Evolutionary conservation across 495 filamentous ascomycete genomes (phyloP).

Genomic region (Xanthoparmelia taractica): DNA sequence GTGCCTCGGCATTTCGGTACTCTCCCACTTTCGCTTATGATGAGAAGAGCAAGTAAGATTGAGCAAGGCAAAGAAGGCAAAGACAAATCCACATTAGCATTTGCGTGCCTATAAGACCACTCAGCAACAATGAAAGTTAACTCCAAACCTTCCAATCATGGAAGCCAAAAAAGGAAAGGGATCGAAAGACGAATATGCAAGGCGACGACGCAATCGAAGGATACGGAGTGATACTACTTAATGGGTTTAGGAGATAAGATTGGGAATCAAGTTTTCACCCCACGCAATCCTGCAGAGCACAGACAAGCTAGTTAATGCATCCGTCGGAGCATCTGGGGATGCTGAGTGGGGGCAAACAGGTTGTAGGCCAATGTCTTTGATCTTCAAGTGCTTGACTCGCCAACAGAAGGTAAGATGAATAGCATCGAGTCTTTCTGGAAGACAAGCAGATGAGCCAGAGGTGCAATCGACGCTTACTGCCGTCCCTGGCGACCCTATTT

Average conservation of each 20-base stretch:
- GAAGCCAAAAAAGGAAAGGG: neutral
- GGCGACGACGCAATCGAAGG: neutral
- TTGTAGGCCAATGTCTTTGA: too few species aligned
- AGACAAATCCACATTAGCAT: too few species aligned
- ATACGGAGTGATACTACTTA: neutral
- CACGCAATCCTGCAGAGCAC: neutral
- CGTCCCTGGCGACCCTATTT: too few species aligned
- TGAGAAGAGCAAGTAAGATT: neutral
- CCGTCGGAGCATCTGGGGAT: neutral
- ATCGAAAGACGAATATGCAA: neutral
- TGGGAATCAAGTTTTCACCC: neutral
- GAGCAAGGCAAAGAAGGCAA: neutral
- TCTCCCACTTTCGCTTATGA: neutral
- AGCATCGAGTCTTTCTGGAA: too few species aligned
- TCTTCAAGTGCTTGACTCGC: too few species aligned
- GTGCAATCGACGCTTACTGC: too few species aligned
- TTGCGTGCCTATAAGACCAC: neutral
- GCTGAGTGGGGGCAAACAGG: too few species aligned
- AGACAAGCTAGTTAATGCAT: neutral
- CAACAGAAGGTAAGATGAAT: too few species aligned
- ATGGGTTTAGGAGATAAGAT: neutral
- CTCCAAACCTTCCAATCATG: neutral
- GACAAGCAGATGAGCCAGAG: too few species aligned
- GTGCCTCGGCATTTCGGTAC: neutral
- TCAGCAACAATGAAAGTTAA: neutral